Conservation (phyloP, 2,329 filamentous ascomycete genomes). For the Clonostachys chloroleuca region DNA sequence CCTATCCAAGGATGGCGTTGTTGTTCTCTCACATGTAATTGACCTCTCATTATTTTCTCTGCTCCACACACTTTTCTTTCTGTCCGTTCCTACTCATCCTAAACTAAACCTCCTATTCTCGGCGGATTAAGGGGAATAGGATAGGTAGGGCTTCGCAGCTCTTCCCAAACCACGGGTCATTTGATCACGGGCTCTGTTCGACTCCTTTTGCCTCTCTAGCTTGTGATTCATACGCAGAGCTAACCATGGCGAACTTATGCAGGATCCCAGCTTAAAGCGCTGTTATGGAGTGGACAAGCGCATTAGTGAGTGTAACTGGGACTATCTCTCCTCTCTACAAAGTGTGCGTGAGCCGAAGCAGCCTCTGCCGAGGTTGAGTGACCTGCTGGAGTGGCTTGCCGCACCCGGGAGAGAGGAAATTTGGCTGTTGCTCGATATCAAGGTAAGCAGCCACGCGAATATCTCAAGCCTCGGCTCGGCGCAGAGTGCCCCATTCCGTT, state of each 20-base stretch:
- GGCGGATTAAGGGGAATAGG: no score
- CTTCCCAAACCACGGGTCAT: not conserved
- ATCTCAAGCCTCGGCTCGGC: no score
- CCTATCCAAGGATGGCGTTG: slow-evolving; percentile 74
- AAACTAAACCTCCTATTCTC: no score
- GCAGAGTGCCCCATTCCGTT: no score
- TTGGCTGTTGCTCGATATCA: slow-evolving; percentile 87
- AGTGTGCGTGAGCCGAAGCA: slow-evolving; percentile 66
- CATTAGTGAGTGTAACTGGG: slow-evolving; percentile 74
- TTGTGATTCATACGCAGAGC: not conserved
- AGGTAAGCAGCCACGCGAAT: slow-evolving; percentile 41
- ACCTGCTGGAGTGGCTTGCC: slow-evolving; percentile 69
- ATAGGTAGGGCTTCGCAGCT: no score
- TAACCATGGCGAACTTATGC: not conserved
- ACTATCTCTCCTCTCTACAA: slow-evolving; percentile 62
- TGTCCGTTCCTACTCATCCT: not conserved
- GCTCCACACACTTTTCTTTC: not conserved
- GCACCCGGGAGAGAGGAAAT: slow-evolving; percentile 60
- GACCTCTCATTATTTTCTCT: not conserved
- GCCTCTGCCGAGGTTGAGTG: slow-evolving; percentile 67
- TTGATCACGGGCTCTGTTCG: not conserved
- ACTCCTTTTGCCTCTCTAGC: no score
- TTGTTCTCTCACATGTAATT: slow-evolving; percentile 77
- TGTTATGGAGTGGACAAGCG: slow-evolving; percentile 75
- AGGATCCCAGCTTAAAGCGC: slow-evolving; percentile 73